These are phyloP conservation scores for Geotrichum fermentans DNA, from an alignment of 1,139 yeast species.

Conservation along the genomic window DNA sequence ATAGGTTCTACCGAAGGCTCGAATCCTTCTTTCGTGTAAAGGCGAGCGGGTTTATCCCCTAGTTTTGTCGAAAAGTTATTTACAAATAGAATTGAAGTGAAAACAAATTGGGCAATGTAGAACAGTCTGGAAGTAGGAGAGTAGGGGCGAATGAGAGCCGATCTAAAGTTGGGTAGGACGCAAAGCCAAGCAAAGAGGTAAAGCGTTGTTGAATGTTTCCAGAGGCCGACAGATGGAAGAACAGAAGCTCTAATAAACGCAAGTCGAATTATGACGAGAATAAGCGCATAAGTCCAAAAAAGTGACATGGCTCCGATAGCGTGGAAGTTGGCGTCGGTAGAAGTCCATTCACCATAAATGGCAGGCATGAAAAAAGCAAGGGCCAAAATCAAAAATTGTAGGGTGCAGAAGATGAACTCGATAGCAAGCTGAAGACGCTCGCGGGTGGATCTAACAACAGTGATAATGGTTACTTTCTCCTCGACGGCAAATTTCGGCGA, in stretches of 20 bases:
- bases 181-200: constrained; percentile 53
- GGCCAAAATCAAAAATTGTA: constrained; percentile 27
- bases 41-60: constrained; percentile 45
- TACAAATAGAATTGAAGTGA: constrained; percentile 45
- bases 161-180: constrained; percentile 58
- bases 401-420: constrained; percentile 27
- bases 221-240: constrained; percentile 42
- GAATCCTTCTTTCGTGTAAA: constrained; percentile 40
- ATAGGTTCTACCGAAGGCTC: constrained; percentile 74
- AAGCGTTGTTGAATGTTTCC: constrained; percentile 65
- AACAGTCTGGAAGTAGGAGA: constrained; percentile 31
- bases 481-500: constrained; percentile 1
- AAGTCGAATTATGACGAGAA: constrained; percentile 48
- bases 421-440: constrained; percentile 30
- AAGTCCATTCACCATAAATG: constrained; percentile 38
- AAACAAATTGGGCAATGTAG: constrained; percentile 36
- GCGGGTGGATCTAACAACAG: constrained; percentile 30
- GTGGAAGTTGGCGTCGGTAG: constrained; percentile 27
- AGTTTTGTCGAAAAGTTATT: constrained; percentile 58
- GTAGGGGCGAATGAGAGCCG: constrained; percentile 53
- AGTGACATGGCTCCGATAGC: constrained; percentile 41
- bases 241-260: constrained; percentile 42
- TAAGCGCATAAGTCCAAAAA: constrained; percentile 57
- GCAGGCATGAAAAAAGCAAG: constrained; percentile 40
- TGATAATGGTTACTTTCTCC: constrained; percentile 23